Percentiles rank a stretch among this genome's conserved stretches.
Conservation (phyloP, 345 rosid genomes). For the Corchorus olitorius region DNA sequence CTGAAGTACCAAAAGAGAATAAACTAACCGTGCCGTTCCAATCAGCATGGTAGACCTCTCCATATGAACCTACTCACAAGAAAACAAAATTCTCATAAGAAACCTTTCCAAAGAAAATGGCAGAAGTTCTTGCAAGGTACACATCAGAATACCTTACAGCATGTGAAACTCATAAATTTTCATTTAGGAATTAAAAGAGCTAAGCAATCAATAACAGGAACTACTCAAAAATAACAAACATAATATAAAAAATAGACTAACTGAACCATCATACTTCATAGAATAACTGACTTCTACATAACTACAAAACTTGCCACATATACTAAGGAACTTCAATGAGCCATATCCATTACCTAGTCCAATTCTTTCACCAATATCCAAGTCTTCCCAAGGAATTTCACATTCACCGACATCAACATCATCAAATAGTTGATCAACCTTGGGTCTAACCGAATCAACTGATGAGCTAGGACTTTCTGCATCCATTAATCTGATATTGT, state of each 20-base stretch:
- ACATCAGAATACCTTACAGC: conserved; percentile 15
- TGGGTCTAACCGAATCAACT: conserved; percentile 49
- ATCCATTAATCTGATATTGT: conserved; percentile 59
- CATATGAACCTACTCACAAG: conserved; percentile 80
- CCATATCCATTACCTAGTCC: conserved; percentile 74
- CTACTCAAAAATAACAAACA: neutral
- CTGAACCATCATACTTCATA: neutral
- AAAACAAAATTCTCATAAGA: conserved; percentile 26
- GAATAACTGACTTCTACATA: neutral
- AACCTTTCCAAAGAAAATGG: conserved; percentile 13
- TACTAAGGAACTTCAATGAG: neutral
- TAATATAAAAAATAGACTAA: neutral
- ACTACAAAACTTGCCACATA: conserved; percentile 9
- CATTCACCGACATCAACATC: conserved; percentile 92
- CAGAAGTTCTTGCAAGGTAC: conserved; percentile 6
- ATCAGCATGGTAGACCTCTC: conserved; percentile 98
- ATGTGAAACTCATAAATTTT: conserved; percentile 6
- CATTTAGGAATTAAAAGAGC: conserved; percentile 1
- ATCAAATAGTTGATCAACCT: conserved; percentile 70
- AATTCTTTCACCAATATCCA: conserved; percentile 95
- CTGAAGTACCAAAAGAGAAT: conserved; percentile 17
- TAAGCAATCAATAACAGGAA: neutral
- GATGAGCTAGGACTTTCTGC: conserved; percentile 69
- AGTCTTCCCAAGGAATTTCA: conserved; percentile 98
- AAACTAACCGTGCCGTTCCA: conserved; percentile 97